These are phyloP conservation scores for Fraxinus xanthoxyloides DNA, from an alignment of 305 asterid species.

Conservation along the genomic window DNA sequence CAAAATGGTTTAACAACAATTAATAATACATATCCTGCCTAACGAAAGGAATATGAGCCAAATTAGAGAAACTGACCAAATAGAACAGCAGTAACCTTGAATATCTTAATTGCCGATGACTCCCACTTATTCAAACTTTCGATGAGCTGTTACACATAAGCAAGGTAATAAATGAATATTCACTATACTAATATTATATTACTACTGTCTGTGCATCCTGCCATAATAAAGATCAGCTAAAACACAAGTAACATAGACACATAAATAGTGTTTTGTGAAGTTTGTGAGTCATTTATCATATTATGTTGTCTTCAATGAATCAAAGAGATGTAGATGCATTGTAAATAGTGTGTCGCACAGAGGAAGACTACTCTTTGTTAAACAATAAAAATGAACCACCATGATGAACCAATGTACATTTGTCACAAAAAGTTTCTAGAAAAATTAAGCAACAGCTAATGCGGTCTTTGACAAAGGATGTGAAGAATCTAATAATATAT, in stretches of 20 bases:
- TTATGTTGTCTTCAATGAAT: background rate
- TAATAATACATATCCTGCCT: background rate
- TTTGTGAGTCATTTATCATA: background rate
- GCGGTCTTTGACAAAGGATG: background rate
- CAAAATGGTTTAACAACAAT: background rate
- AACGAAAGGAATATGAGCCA: background rate
- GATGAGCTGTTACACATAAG: constrained; percentile 32
- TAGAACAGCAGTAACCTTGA: constrained; percentile 31
- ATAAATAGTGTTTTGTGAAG: background rate
- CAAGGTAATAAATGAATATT: background rate
- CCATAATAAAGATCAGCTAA: background rate
- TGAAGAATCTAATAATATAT: background rate
- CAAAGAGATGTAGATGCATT: background rate
- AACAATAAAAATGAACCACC: background rate
- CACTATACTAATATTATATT: background rate
- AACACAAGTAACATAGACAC: background rate
- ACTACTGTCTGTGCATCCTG: background rate
- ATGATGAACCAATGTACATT: background rate
- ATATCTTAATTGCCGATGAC: constrained; percentile 29
- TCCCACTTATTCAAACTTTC: constrained; percentile 39
- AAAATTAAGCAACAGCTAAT: background rate
- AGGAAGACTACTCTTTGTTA: background rate
- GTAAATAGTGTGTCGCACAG: background rate
- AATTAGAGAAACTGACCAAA: constrained; percentile 38
- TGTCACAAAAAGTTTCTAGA: background rate